Evolutionary conservation across 805 yeast species (phyloP).

Genomic region (Lipomyces yamanashiensis): DNA sequence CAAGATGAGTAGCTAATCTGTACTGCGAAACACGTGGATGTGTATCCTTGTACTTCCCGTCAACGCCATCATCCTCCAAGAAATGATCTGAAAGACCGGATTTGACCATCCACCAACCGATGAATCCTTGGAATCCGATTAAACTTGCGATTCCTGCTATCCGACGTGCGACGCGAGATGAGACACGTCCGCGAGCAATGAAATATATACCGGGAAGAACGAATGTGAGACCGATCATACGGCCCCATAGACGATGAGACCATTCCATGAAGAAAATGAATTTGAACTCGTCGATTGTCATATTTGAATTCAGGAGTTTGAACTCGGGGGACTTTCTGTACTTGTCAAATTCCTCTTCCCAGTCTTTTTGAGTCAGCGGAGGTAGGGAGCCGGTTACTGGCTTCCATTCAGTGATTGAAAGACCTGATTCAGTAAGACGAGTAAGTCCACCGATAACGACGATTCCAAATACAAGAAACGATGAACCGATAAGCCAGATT

Average conservation of each 20-base stretch:
- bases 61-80: slow-evolving; percentile 72
- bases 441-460: slow-evolving; percentile 97
- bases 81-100: slow-evolving; percentile 87
- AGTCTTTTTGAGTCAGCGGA: slow-evolving; percentile 76
- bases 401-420: slow-evolving; percentile 97
- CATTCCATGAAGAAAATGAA: slow-evolving; percentile 97
- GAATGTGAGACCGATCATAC: slow-evolving; percentile 83
- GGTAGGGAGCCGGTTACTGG: slow-evolving; percentile 97
- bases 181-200: slow-evolving; percentile 66
- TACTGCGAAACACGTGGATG: slow-evolving; percentile 98
- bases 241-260: slow-evolving; percentile 92
- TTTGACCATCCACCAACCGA: slow-evolving; percentile 99
- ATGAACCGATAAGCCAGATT: slow-evolving; percentile 84
- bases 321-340: slow-evolving; percentile 91
- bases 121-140: slow-evolving; percentile 90
- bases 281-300: slow-evolving; percentile 88
- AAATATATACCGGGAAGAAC: slow-evolving; percentile 86
- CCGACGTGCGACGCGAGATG: slow-evolving; percentile 67
- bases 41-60: slow-evolving; percentile 31
- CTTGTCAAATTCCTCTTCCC: slow-evolving; percentile 83
- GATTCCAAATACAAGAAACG: slow-evolving; percentile 89
- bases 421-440: slow-evolving; percentile 91
- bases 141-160: slow-evolving; percentile 74
- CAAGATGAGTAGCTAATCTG: slow-evolving; percentile 89
- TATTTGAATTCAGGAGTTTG: slow-evolving; percentile 83